A percentile compares a stretch with the other conserved stretches of the same genome.
These are phyloP conservation scores for Didymellaceae sp. DNA, from an alignment of 2,329 filamentous ascomycete genomes.

Conservation along the genomic window DNA sequence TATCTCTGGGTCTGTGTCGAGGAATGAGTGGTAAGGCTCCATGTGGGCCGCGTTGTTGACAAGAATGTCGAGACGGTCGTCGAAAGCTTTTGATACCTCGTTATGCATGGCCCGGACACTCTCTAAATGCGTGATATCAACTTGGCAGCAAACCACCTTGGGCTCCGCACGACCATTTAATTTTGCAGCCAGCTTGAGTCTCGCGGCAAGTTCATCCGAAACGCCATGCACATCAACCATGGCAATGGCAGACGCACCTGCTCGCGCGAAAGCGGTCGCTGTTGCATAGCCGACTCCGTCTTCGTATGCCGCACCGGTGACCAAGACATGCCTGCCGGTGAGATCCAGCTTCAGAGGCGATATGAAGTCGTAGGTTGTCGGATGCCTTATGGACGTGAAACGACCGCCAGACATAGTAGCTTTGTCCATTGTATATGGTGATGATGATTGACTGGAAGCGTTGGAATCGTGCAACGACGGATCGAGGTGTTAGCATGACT, in stretches of 20 bases:
- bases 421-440: too few species aligned
- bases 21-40: background rate
- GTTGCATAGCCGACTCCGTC: background rate
- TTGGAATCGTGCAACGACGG: too few species aligned
- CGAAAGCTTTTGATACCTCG: background rate
- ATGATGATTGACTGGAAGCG: too few species aligned
- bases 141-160: background rate
- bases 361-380: background rate
- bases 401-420: background rate
- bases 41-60: background rate
- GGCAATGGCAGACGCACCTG: background rate
- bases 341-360: background rate
- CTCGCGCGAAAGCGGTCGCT: background rate
- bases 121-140: background rate
- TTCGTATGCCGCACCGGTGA: background rate
- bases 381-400: background rate
- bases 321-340: background rate
- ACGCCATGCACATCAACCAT: background rate
- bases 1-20: background rate
- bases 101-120: background rate
- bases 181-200: background rate
- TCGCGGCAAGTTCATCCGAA: background rate
- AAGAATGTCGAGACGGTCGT: background rate
- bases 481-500: too few species aligned
- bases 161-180: background rate